Evolutionary conservation across 1,284 basidiomycete species (phyloP).

Genomic region (Moesziomyces sp.): DNA sequence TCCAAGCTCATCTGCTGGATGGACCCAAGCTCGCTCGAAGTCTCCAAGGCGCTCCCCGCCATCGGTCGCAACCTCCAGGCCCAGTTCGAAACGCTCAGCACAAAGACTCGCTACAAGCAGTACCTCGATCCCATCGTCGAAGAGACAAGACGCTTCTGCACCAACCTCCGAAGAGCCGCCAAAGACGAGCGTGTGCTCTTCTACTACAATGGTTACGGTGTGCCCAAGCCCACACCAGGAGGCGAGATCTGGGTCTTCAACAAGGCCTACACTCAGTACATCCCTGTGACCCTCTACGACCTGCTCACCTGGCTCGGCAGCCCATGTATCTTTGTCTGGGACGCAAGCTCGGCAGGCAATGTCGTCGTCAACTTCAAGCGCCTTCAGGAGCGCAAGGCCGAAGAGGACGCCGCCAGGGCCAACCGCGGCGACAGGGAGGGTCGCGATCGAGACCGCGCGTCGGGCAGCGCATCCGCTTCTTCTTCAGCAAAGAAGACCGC

Average conservation of each 20-base stretch:
- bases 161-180: conserved; percentile 83
- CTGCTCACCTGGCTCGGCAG: conserved; percentile 84
- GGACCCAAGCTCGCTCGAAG: conserved; percentile 86
- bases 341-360: conserved; percentile 94
- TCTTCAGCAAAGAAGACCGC: conserved; percentile 22
- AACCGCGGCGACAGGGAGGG: conserved; percentile 67
- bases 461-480: conserved; percentile 10
- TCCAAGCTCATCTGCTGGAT: conserved; percentile 97
- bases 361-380: conserved; percentile 90
- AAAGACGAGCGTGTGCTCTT: conserved; percentile 94
- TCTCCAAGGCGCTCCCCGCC: conserved; percentile 69
- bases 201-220: conserved; percentile 98
- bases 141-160: conserved; percentile 90
- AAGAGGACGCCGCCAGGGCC: conserved; percentile 72
- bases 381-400: conserved; percentile 85
- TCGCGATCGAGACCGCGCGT: conserved; percentile 7
- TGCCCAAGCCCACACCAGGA: conserved; percentile 93
- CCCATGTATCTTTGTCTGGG: conserved; percentile 98
- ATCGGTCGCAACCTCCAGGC: conserved; percentile 92
- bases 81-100: conserved; percentile 89
- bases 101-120: conserved; percentile 74
- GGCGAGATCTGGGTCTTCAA: conserved; percentile 99
- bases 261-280: conserved; percentile 96
- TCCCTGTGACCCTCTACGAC: conserved; percentile 92
- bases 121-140: conserved; percentile 95